Percentiles rank a stretch among this genome's conserved stretches.
Evolutionary conservation across 176 grass and related monocot genomes (phyloP).

Genomic region (Aegilops tauschii): DNA sequence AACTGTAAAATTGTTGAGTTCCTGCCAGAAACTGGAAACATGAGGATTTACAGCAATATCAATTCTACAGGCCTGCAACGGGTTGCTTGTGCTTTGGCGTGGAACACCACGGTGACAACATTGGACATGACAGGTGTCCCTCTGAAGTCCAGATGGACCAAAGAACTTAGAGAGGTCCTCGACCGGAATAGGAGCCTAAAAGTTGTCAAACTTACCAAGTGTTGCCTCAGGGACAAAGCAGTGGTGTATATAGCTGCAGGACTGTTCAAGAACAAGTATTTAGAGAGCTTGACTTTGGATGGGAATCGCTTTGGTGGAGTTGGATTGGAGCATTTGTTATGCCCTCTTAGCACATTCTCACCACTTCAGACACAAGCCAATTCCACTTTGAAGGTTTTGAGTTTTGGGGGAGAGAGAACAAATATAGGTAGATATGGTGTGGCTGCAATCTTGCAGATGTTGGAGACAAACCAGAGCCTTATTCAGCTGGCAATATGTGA

Average conservation of each 20-base stretch:
- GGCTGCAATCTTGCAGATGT: constrained; percentile 66
- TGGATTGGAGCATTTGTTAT: constrained; percentile 80
- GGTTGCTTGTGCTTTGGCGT: constrained; percentile 68
- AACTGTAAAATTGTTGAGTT: constrained; percentile 71
- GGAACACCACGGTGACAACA: constrained; percentile 69
- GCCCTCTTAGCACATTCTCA: constrained; percentile 83
- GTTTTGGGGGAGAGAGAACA: constrained; percentile 58
- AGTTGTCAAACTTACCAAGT: constrained; percentile 60
- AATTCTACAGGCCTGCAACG: constrained; percentile 49
- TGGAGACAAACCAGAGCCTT: constrained; percentile 87
- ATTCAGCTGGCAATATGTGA: constrained; percentile 49
- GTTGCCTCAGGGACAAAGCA: constrained; percentile 66
- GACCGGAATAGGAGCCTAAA: constrained; percentile 70
- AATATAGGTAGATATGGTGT: constrained; percentile 61
- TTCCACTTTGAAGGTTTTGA: constrained; percentile 60
- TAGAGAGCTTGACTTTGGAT: constrained; percentile 74
- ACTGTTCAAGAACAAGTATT: constrained; percentile 78
- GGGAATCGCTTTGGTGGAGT: constrained; percentile 72
- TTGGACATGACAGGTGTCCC: constrained; percentile 75
- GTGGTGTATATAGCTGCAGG: constrained; percentile 92
- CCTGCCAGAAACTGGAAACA: constrained; percentile 52
- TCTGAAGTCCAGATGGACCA: constrained; percentile 70
- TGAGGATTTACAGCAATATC: constrained; percentile 68
- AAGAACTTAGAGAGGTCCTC: constrained; percentile 77
- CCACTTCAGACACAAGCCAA: constrained; percentile 83